A percentile compares a stretch with the other conserved stretches of the same genome.
These are phyloP conservation scores for Lactuca saligna DNA, from an alignment of 129 eudicot species.

Conservation along the genomic window DNA sequence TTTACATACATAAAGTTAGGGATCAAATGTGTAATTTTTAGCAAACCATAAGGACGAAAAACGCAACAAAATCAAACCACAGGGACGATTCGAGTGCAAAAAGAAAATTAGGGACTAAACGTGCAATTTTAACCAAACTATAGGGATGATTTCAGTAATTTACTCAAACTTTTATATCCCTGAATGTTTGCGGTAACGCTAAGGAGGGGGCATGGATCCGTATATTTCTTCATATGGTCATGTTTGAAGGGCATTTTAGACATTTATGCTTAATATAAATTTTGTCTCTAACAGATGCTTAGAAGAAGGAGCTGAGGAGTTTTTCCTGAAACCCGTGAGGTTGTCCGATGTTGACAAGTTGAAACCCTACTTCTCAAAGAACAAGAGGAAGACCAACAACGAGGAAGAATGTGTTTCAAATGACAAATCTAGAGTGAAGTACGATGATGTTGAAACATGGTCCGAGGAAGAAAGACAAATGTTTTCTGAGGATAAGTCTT, in stretches of 20 bases:
- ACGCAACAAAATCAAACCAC: too few species aligned
- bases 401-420: conserved; percentile 51
- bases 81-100: too few species aligned
- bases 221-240: background rate
- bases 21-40: too few species aligned
- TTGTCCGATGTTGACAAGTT: conserved; percentile 71
- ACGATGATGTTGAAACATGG: conserved; percentile 14
- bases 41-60: too few species aligned
- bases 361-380: conserved; percentile 46
- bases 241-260: conserved; percentile 5
- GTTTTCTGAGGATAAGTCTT: conserved; percentile 12
- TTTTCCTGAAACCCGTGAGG: conserved; percentile 69
- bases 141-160: too few species aligned
- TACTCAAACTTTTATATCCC: background rate
- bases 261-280: conserved; percentile 1
- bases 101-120: too few species aligned
- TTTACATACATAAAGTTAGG: too few species aligned
- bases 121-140: too few species aligned
- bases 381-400: conserved; percentile 41
- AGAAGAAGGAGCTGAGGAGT: conserved; percentile 87
- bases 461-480: conserved; percentile 15
- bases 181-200: background rate
- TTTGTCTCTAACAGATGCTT: conserved; percentile 44
- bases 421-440: conserved; percentile 40
- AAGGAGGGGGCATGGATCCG: background rate